A percentile compares a stretch with the other conserved stretches of the same genome.
Evolutionary conservation across 2,329 filamentous ascomycete genomes (phyloP).

Genomic region (Venturia pyrina): DNA sequence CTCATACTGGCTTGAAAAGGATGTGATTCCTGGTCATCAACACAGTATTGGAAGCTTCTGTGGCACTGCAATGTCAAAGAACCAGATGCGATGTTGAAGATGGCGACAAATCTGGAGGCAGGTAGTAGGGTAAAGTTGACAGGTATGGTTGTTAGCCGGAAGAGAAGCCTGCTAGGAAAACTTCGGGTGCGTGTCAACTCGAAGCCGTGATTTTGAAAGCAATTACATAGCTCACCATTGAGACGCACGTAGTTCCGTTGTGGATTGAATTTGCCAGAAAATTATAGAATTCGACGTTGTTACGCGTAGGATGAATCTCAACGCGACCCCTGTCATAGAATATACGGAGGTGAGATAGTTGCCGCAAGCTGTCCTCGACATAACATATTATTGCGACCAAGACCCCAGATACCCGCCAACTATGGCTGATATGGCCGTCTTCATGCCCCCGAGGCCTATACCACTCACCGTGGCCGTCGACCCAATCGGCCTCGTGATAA

Average conservation of each 20-base stretch:
- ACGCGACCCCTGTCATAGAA: neutral
- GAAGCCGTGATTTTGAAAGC: too few species aligned
- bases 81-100: too few species aligned
- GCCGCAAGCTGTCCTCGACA: neutral
- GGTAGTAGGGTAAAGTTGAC: neutral
- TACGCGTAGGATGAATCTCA: neutral
- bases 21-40: too few species aligned
- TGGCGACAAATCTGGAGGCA: too few species aligned
- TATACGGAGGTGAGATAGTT: neutral
- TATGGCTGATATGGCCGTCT: neutral
- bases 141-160: neutral
- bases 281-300: neutral
- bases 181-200: too few species aligned
- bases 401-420: neutral
- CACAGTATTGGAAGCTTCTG: too few species aligned
- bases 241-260: neutral
- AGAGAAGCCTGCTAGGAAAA: neutral
- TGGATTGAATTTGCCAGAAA: neutral
- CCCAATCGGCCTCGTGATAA: slow-evolving; percentile 85
- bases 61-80: too few species aligned
- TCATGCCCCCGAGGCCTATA: neutral
- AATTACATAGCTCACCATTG: neutral
- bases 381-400: neutral
- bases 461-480: slow-evolving; percentile 57
- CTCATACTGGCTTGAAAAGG: too few species aligned